Base-by-base conservation (phyloP, 2,329 filamentous ascomycete species). In the Ceratocystis destructans region DNA sequence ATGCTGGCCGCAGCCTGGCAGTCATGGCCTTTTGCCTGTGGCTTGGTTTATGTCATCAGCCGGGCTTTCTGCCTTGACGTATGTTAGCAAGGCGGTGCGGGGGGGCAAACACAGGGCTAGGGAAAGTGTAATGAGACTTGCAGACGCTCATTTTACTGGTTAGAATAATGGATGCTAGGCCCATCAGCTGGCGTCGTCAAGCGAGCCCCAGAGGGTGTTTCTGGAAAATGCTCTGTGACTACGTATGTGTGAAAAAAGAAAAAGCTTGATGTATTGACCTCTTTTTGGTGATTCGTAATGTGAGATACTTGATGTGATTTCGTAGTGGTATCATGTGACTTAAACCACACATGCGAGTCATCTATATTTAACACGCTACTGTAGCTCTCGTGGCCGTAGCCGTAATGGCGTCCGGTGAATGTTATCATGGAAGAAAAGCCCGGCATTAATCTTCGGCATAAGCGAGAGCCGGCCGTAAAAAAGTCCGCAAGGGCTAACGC, bases 21-120 rank as follows among this genome's bases (percentile, higher is more conserved):
- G 55, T n/a, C 8, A n/a, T 37, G 55, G 25, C n/a, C 31, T 37
- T 25, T 59, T 59, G 55, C 25, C 31, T 17, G 28, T 37, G 28
- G 55, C 55, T 59, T 59, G 31, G 7, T 20, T 25, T 59, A 28
- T 59, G 55, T 59, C 55, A 25, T 59, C 55, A 59, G 55, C 55
- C 55, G 55, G 28, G 55, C 25, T 37, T 59, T 59, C 22, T 59
- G 15, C 28, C 15, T 17, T 25, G 48, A 15, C 8, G 25, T 12
- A 25, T 10, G 22, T 12, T 53, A 28, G 20, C 22, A 12, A 12
- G 37, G 37, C 10, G 12, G 37, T 41, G 37, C 12, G 37, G 37
- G 37, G 37, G 37, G 37, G 10, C 37, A 41, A 12, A 15, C 37
- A 41, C 37, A 41, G 37, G 37, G 10, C 12, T 10, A 41, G 37